phyloP scores from a whole-genome alignment of 768 basidiomycete species.

The Panaeolus cyanescens region DNA sequence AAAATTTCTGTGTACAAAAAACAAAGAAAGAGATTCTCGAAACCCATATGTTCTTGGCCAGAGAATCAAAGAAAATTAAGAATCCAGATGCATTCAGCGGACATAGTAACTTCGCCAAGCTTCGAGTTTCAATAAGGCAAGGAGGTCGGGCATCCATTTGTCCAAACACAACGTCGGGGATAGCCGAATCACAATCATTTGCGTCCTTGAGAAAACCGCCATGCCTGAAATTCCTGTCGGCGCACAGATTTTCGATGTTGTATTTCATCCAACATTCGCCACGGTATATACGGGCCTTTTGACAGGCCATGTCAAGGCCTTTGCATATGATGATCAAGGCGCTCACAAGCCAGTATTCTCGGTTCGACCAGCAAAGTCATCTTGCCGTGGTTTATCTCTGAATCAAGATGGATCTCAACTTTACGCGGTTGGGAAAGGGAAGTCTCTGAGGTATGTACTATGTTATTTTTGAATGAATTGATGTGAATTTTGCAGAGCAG shows the following conservation, averaged over 20 bases:
- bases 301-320: constrained; percentile 83
- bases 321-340: constrained; percentile 74
- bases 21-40: not conserved
- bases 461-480: not conserved
- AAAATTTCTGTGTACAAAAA: not conserved
- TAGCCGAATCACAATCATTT: constrained; percentile 11
- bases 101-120: not conserved
- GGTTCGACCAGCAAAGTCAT: constrained; percentile 76
- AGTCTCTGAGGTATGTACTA: constrained; percentile 68
- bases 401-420: constrained; percentile 68
- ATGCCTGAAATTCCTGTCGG: constrained; percentile 69
- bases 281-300: constrained; percentile 80
- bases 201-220: constrained; percentile 8
- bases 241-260: constrained; percentile 86
- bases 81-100: not conserved
- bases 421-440: constrained; percentile 83
- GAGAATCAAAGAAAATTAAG: not conserved
- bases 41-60: not conserved
- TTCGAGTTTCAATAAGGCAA: not conserved
- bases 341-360: constrained; percentile 57
- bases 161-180: constrained; percentile 19
- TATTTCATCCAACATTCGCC: constrained; percentile 75
- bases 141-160: constrained; percentile 7
- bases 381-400: constrained; percentile 74
- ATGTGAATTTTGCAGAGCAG: constrained; percentile 35